Evolutionary conservation across 148 eudicot genomes (phyloP).

Genomic region (Tetragonia tetragonoides): DNA sequence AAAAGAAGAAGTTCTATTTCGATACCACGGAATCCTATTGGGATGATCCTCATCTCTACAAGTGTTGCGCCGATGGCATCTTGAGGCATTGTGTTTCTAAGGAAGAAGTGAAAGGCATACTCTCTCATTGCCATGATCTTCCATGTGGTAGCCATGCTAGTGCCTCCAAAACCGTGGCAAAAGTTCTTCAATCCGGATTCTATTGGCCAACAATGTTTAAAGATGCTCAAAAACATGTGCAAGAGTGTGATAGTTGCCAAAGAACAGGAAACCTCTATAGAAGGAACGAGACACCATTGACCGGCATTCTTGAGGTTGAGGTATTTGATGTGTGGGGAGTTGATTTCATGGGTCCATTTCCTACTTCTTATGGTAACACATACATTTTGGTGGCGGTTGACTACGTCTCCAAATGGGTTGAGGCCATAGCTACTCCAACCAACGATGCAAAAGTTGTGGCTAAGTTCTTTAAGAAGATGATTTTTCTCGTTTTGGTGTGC

Average conservation of each 20-base stretch:
- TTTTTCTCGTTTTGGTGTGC: neutral
- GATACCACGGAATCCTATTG: too few species aligned
- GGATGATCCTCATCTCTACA: too few species aligned
- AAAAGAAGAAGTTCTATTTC: too few species aligned
- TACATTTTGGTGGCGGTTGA: too few species aligned
- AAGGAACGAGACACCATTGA: neutral
- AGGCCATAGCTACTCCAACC: neutral
- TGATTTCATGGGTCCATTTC: neutral
- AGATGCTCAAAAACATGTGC: neutral
- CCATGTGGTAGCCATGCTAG: neutral
- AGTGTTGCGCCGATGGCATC: too few species aligned
- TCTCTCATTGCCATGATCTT: neutral
- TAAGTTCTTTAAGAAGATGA: too few species aligned
- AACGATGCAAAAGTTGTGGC: neutral
- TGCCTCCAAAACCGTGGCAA: neutral
- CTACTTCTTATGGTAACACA: too few species aligned
- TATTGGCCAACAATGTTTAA: too few species aligned
- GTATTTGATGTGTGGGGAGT: neutral
- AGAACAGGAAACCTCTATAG: neutral
- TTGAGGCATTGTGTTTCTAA: too few species aligned
- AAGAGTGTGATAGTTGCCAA: neutral
- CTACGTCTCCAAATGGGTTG: neutral
- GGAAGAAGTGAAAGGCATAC: too few species aligned
- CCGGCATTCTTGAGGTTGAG: neutral
- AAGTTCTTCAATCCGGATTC: neutral